These are phyloP conservation scores for Pseudocercospora crystallina DNA, from an alignment of 2,329 filamentous ascomycete genomes.

Conservation along the genomic window DNA sequence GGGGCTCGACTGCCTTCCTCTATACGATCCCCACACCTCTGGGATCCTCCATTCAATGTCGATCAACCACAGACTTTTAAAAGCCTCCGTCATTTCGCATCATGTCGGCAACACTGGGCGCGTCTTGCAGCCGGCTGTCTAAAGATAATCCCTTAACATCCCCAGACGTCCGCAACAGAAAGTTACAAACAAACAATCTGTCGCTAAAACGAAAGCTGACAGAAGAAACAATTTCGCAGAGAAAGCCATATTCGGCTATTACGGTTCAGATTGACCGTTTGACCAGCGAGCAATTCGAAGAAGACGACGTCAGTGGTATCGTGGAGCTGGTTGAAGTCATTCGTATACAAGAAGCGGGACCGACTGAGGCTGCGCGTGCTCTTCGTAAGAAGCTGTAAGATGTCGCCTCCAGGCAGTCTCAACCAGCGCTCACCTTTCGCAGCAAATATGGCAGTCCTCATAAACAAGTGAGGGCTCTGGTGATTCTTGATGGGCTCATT, in stretches of 20 bases:
- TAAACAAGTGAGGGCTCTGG: conserved; percentile 83
- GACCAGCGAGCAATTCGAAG: conserved; percentile 84
- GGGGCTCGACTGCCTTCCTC: too few species aligned
- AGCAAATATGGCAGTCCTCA: conserved; percentile 95
- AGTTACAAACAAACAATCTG: background rate
- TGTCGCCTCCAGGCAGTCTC: background rate
- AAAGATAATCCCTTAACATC: too few species aligned
- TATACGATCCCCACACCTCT: too few species aligned
- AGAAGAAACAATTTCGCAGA: conserved; percentile 31
- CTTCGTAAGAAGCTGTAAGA: conserved; percentile 87
- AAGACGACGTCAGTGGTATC: conserved; percentile 88
- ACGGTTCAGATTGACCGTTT: conserved; percentile 89
- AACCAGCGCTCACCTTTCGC: conserved; percentile 7
- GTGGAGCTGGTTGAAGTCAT: conserved; percentile 94
- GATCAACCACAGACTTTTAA: too few species aligned
- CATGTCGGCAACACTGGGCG: background rate
- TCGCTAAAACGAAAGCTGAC: conserved; percentile 1
- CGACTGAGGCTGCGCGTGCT: conserved; percentile 84
- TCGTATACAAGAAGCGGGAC: conserved; percentile 81
- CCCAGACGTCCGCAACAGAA: too few species aligned
- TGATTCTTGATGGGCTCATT: conserved; percentile 87
- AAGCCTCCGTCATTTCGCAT: background rate
- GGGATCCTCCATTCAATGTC: too few species aligned
- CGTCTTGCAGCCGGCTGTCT: background rate
- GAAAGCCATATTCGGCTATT: conserved; percentile 90